These are phyloP conservation scores for Calvatia gigantea DNA, from an alignment of 768 basidiomycete species.

Conservation along the genomic window DNA sequence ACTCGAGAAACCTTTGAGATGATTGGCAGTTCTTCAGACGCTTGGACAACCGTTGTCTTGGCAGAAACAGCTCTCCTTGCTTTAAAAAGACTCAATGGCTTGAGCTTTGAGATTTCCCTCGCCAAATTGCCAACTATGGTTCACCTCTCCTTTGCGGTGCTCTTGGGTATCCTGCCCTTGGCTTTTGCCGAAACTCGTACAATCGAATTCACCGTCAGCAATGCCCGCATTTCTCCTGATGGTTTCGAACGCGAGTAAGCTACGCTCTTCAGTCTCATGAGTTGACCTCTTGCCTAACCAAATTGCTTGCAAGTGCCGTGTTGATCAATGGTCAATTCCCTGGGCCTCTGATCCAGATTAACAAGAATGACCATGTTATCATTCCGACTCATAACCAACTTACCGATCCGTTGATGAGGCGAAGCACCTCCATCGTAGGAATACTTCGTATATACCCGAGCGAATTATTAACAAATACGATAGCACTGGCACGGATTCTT, in stretches of 20 bases:
- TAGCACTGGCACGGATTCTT: constrained; percentile 21
- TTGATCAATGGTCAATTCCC: constrained; percentile 37
- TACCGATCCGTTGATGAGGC: constrained; percentile 27
- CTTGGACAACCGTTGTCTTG: background rate
- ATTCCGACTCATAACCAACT: constrained; percentile 29
- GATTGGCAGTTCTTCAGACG: background rate
- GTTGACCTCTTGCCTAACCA: background rate
- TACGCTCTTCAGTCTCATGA: background rate
- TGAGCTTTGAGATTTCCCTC: background rate
- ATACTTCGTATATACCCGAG: constrained; percentile 21
- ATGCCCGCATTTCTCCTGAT: constrained; percentile 36
- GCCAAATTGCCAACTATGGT: too few species aligned
- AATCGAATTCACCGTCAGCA: constrained; percentile 24
- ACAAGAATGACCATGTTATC: constrained; percentile 31
- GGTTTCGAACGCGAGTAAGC: constrained; percentile 27
- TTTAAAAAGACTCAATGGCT: background rate
- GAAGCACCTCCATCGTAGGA: constrained; percentile 27
- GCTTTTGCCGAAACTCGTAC: background rate
- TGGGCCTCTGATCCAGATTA: constrained; percentile 36
- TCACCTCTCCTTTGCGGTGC: too few species aligned
- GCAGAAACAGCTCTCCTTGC: background rate
- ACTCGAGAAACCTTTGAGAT: background rate
- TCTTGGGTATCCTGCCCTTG: background rate
- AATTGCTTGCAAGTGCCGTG: constrained; percentile 21
- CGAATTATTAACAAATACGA: background rate